Conservation (phyloP, 352 stramenopile species). For the Pythium utonaiense region DNA sequence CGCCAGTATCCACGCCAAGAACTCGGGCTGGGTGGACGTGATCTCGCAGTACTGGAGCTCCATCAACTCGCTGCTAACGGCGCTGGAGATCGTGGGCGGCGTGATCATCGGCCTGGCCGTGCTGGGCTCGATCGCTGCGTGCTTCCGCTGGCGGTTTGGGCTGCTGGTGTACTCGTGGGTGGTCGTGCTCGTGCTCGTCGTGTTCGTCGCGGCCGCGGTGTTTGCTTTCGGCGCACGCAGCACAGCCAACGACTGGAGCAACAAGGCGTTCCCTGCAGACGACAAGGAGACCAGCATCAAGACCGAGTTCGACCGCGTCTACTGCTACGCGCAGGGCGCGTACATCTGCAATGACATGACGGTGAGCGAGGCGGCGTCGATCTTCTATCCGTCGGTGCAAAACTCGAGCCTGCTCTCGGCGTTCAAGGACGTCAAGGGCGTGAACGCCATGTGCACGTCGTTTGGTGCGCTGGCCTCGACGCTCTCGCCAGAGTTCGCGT, state of each 20-base stretch:
- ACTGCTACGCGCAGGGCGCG: slow-evolving; percentile 72
- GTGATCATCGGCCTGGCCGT: slow-evolving; percentile 57
- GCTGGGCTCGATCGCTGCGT: slow-evolving; percentile 50
- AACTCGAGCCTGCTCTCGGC: slow-evolving; percentile 28
- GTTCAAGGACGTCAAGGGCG: slow-evolving; percentile 42
- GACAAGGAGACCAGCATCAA: slow-evolving; percentile 47
- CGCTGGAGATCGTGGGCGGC: slow-evolving; percentile 44
- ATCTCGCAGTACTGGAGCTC: slow-evolving; percentile 51
- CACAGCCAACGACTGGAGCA: slow-evolving; percentile 46
- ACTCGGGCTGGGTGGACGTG: slow-evolving; percentile 60
- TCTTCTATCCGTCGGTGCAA: slow-evolving; percentile 38
- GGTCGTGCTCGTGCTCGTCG: slow-evolving; percentile 45
- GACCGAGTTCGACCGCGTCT: slow-evolving; percentile 57
- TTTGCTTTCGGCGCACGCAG: slow-evolving; percentile 40
- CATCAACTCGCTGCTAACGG: slow-evolving; percentile 39
- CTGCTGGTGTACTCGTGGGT: slow-evolving; percentile 56
- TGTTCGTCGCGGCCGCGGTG: slow-evolving; percentile 47
- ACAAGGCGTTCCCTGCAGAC: slow-evolving; percentile 42
- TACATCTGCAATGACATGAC: slow-evolving; percentile 66
- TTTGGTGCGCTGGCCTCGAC: slow-evolving; percentile 32
- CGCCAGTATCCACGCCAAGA: slow-evolving; percentile 35
- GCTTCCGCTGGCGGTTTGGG: slow-evolving; percentile 52
- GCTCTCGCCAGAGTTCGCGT: slow-evolving; percentile 23
- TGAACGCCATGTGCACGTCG: slow-evolving; percentile 55
- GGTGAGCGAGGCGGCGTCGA: slow-evolving; percentile 42